A percentile compares a stretch with the other conserved stretches of the same genome.
Evolutionary conservation across 2,329 filamentous ascomycete genomes (phyloP).

Genomic region (Colletotrichum siamense): DNA sequence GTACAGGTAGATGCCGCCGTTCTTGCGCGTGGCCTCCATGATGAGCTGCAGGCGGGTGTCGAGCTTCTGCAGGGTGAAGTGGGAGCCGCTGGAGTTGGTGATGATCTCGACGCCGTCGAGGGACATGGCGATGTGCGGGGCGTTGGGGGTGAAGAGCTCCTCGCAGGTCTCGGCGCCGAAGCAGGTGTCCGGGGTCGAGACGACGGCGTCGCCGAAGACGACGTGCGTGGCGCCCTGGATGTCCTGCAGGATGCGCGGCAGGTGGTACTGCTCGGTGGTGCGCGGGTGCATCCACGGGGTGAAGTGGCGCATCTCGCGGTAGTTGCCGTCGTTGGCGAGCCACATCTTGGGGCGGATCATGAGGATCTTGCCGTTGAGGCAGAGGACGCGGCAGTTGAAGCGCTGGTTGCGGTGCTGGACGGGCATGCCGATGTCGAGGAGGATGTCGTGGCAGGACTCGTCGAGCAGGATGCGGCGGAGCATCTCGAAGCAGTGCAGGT

Average conservation of each 20-base stretch:
- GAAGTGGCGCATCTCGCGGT: conserved; percentile 66
- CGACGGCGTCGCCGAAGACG: conserved; percentile 72
- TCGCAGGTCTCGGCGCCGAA: conserved; percentile 65
- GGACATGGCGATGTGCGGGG: conserved; percentile 33
- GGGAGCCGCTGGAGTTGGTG: conserved; percentile 72
- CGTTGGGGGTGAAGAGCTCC: conserved; percentile 66
- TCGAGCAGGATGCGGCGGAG: conserved; percentile 66
- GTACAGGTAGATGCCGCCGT: conserved; percentile 55
- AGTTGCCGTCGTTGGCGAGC: conserved; percentile 73
- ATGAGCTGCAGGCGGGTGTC: conserved; percentile 69
- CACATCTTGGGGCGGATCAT: conserved; percentile 74
- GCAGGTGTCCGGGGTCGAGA: conserved; percentile 64
- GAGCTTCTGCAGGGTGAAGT: conserved; percentile 67
- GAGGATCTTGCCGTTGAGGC: conserved; percentile 70
- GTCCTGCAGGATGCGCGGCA: conserved; percentile 64
- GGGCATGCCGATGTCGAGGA: conserved; percentile 69
- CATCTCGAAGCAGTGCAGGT: conserved; percentile 67
- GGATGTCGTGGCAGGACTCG: conserved; percentile 66
- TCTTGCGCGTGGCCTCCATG: conserved; percentile 62
- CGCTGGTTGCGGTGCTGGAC: conserved; percentile 55
- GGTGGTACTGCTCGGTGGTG: conserved; percentile 67
- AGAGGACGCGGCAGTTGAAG: conserved; percentile 43
- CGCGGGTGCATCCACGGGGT: conserved; percentile 66
- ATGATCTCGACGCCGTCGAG: conserved; percentile 71
- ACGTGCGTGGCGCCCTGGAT: conserved; percentile 53